Evolutionary conservation across 495 filamentous ascomycete species (phyloP).

Genomic region (Tetracladium marchalianum): DNA sequence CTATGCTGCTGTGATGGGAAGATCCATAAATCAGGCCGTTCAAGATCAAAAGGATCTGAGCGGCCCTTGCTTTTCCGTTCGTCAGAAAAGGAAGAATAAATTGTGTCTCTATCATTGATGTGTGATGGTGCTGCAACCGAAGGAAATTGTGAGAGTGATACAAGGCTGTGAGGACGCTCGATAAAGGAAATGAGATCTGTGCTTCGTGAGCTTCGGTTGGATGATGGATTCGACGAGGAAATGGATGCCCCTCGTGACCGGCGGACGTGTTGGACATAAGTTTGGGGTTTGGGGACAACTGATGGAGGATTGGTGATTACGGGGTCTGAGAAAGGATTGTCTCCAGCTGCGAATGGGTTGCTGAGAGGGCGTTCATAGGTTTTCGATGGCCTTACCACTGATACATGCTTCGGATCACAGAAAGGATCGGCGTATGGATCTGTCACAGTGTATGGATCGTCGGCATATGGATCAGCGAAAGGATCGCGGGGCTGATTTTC

Average conservation of each 20-base stretch:
- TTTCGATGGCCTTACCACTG: neutral
- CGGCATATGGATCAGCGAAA: slow-evolving; percentile 34
- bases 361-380: neutral
- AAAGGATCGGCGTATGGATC: slow-evolving; percentile 28
- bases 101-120: slow-evolving; percentile 17
- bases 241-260: slow-evolving; percentile 35
- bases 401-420: neutral
- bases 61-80: slow-evolving; percentile 38
- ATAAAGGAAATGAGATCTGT: slow-evolving; percentile 20
- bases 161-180: slow-evolving; percentile 5
- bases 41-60: slow-evolving; percentile 59
- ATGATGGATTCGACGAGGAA: slow-evolving; percentile 18
- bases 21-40: slow-evolving; percentile 38
- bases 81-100: slow-evolving; percentile 18
- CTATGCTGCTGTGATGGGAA: neutral
- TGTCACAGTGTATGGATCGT: slow-evolving; percentile 2
- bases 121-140: slow-evolving; percentile 13
- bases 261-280: slow-evolving; percentile 31
- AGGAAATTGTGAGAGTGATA: slow-evolving; percentile 11
- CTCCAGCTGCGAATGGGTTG: slow-evolving; percentile 33
- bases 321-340: slow-evolving; percentile 7
- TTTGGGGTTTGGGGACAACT: slow-evolving; percentile 21
- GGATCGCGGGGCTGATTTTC: slow-evolving; percentile 27
- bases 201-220: slow-evolving; percentile 8
- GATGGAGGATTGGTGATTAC: slow-evolving; percentile 6